These are phyloP conservation scores for Lentinula sp. DNA, from an alignment of 768 basidiomycete genomes.

Conservation along the genomic window DNA sequence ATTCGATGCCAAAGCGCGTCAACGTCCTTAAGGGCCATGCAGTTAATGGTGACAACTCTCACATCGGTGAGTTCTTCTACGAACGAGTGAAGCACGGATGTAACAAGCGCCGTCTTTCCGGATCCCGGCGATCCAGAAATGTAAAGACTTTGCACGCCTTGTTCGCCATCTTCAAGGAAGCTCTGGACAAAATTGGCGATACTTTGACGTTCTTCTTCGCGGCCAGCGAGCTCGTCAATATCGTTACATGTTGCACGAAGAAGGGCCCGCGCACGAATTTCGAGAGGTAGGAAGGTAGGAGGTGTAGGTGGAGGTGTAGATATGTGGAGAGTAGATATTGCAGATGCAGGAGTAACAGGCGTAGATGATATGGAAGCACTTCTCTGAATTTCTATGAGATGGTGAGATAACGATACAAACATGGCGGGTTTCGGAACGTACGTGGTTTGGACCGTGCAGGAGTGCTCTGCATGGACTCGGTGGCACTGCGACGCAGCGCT, in stretches of 20 bases:
- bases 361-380: slow-evolving; percentile 7
- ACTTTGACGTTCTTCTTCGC: slow-evolving; percentile 52
- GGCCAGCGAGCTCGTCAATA: slow-evolving; percentile 55
- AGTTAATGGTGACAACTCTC: slow-evolving; percentile 61
- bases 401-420: not conserved
- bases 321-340: slow-evolving; percentile 36
- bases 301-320: slow-evolving; percentile 62
- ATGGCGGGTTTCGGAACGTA: slow-evolving; percentile 21
- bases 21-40: slow-evolving; percentile 68
- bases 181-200: slow-evolving; percentile 56
- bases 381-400: slow-evolving; percentile 1
- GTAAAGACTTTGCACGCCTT: slow-evolving; percentile 54
- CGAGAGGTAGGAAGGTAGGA: slow-evolving; percentile 41
- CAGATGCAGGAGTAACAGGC: slow-evolving; percentile 39
- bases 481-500: slow-evolving; percentile 28
- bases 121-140: slow-evolving; percentile 93
- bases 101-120: slow-evolving; percentile 84
- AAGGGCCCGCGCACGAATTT: slow-evolving; percentile 58
- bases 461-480: slow-evolving; percentile 22
- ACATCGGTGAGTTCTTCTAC: slow-evolving; percentile 30
- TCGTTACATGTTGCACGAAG: slow-evolving; percentile 68
- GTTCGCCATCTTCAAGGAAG: slow-evolving; percentile 35
- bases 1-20: slow-evolving; percentile 70
- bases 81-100: slow-evolving; percentile 47
- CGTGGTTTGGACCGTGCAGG: slow-evolving; percentile 40